Base-by-base conservation (phyloP, 805 yeast genomes). In the Hanseniaspora lindneri region DNA sequence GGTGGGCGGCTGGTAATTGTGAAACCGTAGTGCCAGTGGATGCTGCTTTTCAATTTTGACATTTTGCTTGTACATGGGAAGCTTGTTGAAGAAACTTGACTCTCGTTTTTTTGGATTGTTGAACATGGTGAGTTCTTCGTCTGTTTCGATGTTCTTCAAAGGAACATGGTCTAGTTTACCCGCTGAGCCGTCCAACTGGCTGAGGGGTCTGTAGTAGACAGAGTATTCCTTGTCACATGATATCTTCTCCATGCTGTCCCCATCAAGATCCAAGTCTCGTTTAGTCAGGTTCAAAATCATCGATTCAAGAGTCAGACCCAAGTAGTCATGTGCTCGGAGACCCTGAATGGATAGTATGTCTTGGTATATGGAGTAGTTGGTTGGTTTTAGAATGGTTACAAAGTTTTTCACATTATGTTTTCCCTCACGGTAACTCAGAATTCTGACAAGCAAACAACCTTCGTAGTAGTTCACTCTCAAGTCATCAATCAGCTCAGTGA, bases 41-140 rank as follows among this genome's bases (percentile, higher is more conserved):
- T 44, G 49, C n/a, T 44, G 49, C 16, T 44, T 44, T 25, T 37
- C 49, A 36, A 44, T 24, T 32, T 44, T 44, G 13, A 44, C 49
- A 36, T 44, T 44, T 23, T 44, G 43, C 17, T 44, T 44, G 19
- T 44, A 44, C n/a, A 21, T 24, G 9, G 41, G 36, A 11, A 44
- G 25, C 24, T 44, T 44, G 14, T 44, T 44, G 33, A 44, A 44
- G 33, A 44, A 44, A 9, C 43, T 37, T 14, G 14, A 32, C 3
- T 44, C 49, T 17, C 49, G 39, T 35, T 44, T 44, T 25, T 44
- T 44, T 7, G 20, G n/a, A 9, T 33, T 37, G 20, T 35, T 44
- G 14, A 39, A 44, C 39, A 39, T 29, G 4, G 32, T 16, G 11
- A 30, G 17, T 7, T 44, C 49, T 24, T 44, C 49, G 9, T 44